Conservation (phyloP, 192 early-diverging fungal species). For the Mortierella claussenii region DNA sequence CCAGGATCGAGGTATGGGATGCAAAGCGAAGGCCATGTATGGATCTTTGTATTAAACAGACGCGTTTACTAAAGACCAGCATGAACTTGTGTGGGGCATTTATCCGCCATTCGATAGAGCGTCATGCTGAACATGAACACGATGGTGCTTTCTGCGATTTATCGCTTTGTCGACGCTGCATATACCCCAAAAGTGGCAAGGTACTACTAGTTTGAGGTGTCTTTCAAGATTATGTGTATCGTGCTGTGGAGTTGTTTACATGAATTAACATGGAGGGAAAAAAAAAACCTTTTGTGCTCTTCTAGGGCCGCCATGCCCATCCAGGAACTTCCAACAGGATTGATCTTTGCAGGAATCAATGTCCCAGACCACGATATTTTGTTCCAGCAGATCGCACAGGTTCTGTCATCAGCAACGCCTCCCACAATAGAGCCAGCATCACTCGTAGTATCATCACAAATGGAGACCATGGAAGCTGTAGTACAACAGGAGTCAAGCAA, state of each 20-base stretch:
- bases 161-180: slow-evolving; percentile 68
- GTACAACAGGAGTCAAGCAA: slow-evolving; percentile 11
- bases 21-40: too few relatives aligned
- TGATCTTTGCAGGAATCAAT: slow-evolving; percentile 80
- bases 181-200: slow-evolving; percentile 44
- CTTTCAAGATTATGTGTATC: too few relatives aligned
- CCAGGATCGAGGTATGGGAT: slow-evolving; percentile 53
- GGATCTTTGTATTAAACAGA: too few relatives aligned
- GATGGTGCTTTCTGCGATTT: slow-evolving; percentile 63
- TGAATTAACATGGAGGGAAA: too few relatives aligned
- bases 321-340: slow-evolving; percentile 76
- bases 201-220: too few relatives aligned
- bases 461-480: not conserved
- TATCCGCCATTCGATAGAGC: slow-evolving; percentile 21
- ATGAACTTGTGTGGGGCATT: too few relatives aligned
- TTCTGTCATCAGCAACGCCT: slow-evolving; percentile 34
- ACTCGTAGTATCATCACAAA: not conserved
- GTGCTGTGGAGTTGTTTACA: too few relatives aligned
- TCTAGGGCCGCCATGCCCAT: slow-evolving; percentile 60
- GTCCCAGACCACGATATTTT: slow-evolving; percentile 79
- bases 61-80: too few relatives aligned
- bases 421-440: not conserved
- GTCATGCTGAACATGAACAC: slow-evolving; percentile 70
- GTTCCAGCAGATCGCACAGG: slow-evolving; percentile 69
- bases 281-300: not conserved